Conservation (phyloP, 148 eudicot genomes). For the Dysphania ambrosioides region DNA sequence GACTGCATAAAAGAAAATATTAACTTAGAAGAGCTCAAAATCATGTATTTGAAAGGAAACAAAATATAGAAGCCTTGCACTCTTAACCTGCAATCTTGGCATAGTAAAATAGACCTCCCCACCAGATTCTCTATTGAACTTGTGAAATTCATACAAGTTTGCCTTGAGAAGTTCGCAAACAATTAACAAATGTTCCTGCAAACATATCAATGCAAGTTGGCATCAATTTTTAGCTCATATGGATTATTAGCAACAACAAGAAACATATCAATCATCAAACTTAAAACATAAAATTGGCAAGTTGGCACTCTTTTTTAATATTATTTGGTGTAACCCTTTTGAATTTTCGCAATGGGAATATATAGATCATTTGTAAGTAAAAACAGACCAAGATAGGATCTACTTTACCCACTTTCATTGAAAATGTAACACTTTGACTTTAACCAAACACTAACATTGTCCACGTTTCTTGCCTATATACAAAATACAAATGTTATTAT, state of each 20-base stretch:
- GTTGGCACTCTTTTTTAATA: too few relatives aligned
- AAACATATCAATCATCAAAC: too few relatives aligned
- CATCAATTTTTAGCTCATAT: not conserved
- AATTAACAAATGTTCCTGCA: slow-evolving; percentile 95
- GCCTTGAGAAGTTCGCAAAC: slow-evolving; percentile 99
- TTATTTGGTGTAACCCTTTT: too few relatives aligned
- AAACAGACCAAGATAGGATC: too few relatives aligned
- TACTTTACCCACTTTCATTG: too few relatives aligned
- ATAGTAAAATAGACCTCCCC: slow-evolving; percentile 99
- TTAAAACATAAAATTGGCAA: too few relatives aligned
- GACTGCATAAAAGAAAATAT: slow-evolving; percentile 50
- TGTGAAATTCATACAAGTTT: slow-evolving; percentile 93
- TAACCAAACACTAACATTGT: too few relatives aligned
- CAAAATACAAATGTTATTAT: too few relatives aligned
- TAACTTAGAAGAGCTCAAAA: slow-evolving; percentile 16
- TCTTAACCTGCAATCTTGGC: slow-evolving; percentile 97
- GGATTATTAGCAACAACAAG: slow-evolving; percentile 3
- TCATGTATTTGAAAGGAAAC: slow-evolving; percentile 1
- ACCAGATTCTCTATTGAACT: slow-evolving; percentile 98
- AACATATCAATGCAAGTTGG: slow-evolving; percentile 16
- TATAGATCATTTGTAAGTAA: too few relatives aligned
- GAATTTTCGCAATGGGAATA: too few relatives aligned
- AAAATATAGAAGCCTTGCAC: not conserved
- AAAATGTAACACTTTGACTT: too few relatives aligned
- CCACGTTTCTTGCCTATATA: too few relatives aligned